Evolutionary conservation across 1,139 yeast species (phyloP), one percentile per base, ranked within the genome.

Genomic region (Pichia sp.): DNA sequence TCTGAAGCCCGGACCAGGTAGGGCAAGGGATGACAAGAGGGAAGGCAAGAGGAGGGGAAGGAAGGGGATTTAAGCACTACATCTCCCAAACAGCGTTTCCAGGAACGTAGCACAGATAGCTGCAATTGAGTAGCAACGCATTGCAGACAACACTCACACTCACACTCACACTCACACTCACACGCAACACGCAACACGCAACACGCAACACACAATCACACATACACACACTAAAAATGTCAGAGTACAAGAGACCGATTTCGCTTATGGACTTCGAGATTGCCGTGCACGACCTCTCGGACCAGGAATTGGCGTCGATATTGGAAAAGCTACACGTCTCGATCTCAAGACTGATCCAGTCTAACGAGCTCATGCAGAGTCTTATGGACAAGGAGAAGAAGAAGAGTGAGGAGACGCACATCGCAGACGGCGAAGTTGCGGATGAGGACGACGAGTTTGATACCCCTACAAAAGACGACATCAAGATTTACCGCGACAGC

Each of bases 261-360:
- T 69, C 71, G 36, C 62, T 74, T 23, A 61, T 65, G 13, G 77
- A 73, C 50, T 75, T 75, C 63, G 62, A 58, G 48, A 56, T 63
- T 1, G 74, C 74, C 4, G 70, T 74, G 45, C 63, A 64, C 36
- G 74, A 71, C 8, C 55, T 72, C 50, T 57, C 73, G 1, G 65
- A 62, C 30, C 66, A 61, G 3, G 73, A 73, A 52, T 54, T 74
- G 45, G 36, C 57, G 2, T 54, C 60, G 5, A 61, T 72, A 16
- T 61, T 64, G 41, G 51, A 57, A 8, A 70, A 68, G 50, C 59
- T 75, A 11, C 59, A 59, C 41, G 67, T 65, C 45, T 71, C 76
- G 30, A 61, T 72, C 41, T 49, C 54, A 13, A 75, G 72, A 57
- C 59, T 75, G 52, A 59, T 63, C 47, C 68, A 70, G 32, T 70